phyloP scores from a whole-genome alignment of 2,329 filamentous ascomycete genomes.

The Colletotrichum tofieldiae region DNA sequence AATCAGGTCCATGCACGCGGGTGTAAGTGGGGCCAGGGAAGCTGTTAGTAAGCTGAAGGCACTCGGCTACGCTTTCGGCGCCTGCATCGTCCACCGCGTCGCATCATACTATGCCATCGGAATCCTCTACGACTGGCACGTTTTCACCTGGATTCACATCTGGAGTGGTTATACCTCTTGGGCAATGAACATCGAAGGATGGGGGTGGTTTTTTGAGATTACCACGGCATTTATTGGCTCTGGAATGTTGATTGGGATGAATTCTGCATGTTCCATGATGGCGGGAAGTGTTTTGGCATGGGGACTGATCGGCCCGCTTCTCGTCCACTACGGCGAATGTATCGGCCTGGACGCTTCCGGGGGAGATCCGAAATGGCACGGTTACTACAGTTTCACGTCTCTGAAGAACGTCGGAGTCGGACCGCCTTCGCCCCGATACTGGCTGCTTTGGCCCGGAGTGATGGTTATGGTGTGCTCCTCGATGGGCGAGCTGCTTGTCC shows the following conservation, averaged over 20 bases:
- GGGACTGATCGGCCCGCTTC: constrained; percentile 65
- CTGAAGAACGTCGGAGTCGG: constrained; percentile 50
- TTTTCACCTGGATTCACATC: constrained; percentile 68
- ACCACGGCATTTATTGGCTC: constrained; percentile 75
- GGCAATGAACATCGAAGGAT: constrained; percentile 70
- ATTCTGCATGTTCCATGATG: constrained; percentile 72
- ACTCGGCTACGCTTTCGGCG: constrained; percentile 65
- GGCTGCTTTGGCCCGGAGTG: constrained; percentile 62
- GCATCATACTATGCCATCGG: constrained; percentile 72
- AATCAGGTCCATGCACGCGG: constrained; percentile 75
- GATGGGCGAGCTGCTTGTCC: constrained; percentile 58
- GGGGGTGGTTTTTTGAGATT: constrained; percentile 74
- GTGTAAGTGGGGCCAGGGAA: constrained; percentile 64
- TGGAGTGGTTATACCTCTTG: constrained; percentile 67
- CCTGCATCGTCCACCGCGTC: constrained; percentile 68
- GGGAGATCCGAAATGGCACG: constrained; percentile 50
- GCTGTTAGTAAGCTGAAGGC: constrained; percentile 72
- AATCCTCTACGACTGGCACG: constrained; percentile 73
- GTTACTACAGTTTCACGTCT: constrained; percentile 50
- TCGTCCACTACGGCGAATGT: constrained; percentile 66
- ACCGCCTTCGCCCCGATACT: constrained; percentile 57
- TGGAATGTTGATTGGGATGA: constrained; percentile 66
- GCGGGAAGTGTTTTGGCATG: constrained; percentile 69
- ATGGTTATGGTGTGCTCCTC: constrained; percentile 61
- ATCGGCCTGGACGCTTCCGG: constrained; percentile 58